Conservation (phyloP, 441 rosid species). For the Erysimum cheiri region DNA sequence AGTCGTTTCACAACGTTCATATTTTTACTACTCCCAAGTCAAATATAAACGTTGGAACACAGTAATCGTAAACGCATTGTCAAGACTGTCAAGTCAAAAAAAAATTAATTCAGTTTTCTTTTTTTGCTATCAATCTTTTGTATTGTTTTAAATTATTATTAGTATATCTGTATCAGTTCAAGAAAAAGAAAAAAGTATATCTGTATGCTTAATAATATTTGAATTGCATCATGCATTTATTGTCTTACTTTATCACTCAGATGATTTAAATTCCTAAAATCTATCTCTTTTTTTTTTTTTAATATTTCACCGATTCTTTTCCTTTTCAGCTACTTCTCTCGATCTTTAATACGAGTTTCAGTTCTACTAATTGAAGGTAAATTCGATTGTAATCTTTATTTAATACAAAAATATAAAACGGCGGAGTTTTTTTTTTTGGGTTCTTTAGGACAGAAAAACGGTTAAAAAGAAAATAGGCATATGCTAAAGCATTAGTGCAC, state of each 20-base stretch:
- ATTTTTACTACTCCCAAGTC: neutral
- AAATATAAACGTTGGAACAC: neutral
- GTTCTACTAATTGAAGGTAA: neutral
- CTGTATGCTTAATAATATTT: too few relatives aligned
- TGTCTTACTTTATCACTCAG: neutral
- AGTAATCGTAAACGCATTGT: too few relatives aligned
- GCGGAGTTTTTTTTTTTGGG: neutral
- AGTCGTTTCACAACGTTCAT: neutral
- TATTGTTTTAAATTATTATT: too few relatives aligned
- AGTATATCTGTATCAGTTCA: too few relatives aligned
- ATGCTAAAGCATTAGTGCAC: constrained; percentile 14
- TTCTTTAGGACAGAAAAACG: neutral
- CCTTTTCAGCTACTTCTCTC: neutral
- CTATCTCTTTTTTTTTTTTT: neutral
- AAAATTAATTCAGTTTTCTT: too few relatives aligned
- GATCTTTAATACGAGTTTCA: neutral
- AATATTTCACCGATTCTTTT: neutral
- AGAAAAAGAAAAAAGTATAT: too few relatives aligned
- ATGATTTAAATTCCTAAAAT: neutral
- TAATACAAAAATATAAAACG: neutral
- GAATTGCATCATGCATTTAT: too few relatives aligned
- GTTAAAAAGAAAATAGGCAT: neutral
- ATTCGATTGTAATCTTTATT: neutral
- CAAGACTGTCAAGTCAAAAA: too few relatives aligned
- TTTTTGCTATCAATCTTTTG: too few relatives aligned